Evolutionary conservation across 441 rosid species (phyloP), one percentile per base, ranked within the genome.

Genomic region (Adansonia madagascariensis): DNA sequence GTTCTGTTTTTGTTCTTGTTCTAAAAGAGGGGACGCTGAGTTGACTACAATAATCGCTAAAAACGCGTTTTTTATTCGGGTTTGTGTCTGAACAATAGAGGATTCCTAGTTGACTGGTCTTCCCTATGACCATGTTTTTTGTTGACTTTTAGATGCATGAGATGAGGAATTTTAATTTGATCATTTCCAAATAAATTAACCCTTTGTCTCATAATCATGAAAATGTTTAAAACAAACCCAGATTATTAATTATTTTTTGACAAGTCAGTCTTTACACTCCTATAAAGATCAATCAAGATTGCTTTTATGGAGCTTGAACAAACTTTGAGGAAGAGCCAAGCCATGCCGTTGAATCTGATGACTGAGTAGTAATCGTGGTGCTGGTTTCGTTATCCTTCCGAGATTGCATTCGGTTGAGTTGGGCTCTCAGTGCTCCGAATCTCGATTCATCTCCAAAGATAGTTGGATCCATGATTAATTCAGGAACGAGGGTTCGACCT

Each of bases 21-120:
- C 75, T 15, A 49, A 60, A 65, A 60, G 71, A 60, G 71, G 27
- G 46, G 41, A 39, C 8, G 61, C 65, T 12, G 8, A 79, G 57
- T 68, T 86, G 91, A 85, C 91, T 82, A 78, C 70, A 80, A 82
- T 78, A 31, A 80, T 77, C 62, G 50, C 76, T 27, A 49, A 84
- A 82, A 82, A 83, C 91, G 89, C 90, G 93, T 86, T 75, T 71
- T 79, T 55, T 15, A 46, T 35, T 27, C 18, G 4, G 39, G 71
- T 20, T 3, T 74, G 49, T n/a, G 81, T 61, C 62, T 76, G 79
- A 76, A 76, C 59, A 56, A 6, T 7, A 76, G 14, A 61, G 63
- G 82, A 82, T 84, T 78, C 85, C 61, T 31, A 43, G 81, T 81
- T 86, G 89, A 86, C 87, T 75, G 86, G 89, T 84, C 89, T 75